These are phyloP conservation scores for Ophiostoma perfectum DNA, from an alignment of 2,329 filamentous ascomycete species.

Conservation along the genomic window DNA sequence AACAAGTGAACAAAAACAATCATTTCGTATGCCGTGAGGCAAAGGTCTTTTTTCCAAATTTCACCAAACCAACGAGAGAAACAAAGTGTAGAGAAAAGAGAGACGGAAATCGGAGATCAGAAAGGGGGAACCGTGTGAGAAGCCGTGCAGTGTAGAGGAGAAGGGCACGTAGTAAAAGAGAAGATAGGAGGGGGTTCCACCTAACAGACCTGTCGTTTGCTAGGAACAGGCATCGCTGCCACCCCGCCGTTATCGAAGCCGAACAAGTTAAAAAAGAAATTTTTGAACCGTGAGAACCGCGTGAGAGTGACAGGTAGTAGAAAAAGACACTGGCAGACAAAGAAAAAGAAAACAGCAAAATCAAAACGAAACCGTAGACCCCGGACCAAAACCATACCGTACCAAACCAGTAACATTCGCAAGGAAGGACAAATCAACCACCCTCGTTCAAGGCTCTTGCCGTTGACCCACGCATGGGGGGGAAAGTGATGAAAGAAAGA, in stretches of 20 bases:
- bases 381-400: background rate
- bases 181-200: background rate
- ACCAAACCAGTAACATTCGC: background rate
- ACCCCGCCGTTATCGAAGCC: constrained; percentile 14
- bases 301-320: background rate
- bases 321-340: background rate
- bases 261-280: background rate
- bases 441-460: constrained; percentile 1
- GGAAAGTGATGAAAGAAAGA: background rate
- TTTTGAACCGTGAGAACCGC: constrained; percentile 8
- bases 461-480: constrained; percentile 9
- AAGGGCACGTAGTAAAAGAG: constrained; percentile 2
- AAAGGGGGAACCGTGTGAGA: background rate
- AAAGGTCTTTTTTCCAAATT: constrained; percentile 24
- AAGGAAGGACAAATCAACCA: background rate
- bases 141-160: background rate
- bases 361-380: background rate
- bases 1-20: constrained; percentile 15
- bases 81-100: background rate
- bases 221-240: constrained; percentile 22
- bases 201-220: background rate
- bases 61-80: constrained; percentile 15
- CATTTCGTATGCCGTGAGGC: constrained; percentile 27
- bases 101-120: background rate
- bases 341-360: background rate